Base-by-base conservation (phyloP, 805 yeast species). In the Candida germanica region DNA sequence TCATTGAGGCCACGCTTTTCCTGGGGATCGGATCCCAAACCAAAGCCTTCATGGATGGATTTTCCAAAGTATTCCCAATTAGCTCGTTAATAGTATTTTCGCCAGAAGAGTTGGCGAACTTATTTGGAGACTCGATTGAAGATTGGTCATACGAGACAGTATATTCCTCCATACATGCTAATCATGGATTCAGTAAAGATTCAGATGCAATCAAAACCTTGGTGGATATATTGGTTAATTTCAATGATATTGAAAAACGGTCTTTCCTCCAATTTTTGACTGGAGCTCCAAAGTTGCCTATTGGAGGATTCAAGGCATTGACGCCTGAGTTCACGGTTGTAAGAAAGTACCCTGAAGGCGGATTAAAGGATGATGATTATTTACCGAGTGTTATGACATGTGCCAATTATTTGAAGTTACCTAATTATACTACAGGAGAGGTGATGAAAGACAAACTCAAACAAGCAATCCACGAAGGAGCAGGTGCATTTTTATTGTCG, bases 331-430 rank as follows among this genome's bases (percentile, higher is more conserved):
- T 91, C 31, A 91, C 98, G 0, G 88, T 93, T 23, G 98, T 93
- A 2, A 63, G 87, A 42, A 88, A 87, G 53, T 80, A 74, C 39
- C 73, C 82, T n/a, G 98, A 91, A 35, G 79, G 74, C 31, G 83
- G 80, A 0, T 54, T 75, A 17, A 59, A 63, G 9, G 73, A 85
- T 4, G 95, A 91, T 58, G 87, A 80, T 42, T 88, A 83, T 52
- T 67, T 93, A 38, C 98, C 98, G 2, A 87, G 96, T 61, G 98
- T 93, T 3, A 91, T 91, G 98, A 91, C 98, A 0, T 91, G 98
- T 66, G 97, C 95, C 3, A 91, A 91, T 55, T 93, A 91, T 54
- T 69, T 91, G 47, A 91, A 91, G 56, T 64, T 93, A 14, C 98
- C 98, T 4, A 76, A 83, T 44, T 93, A 91, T 54, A 73, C 87